Percentiles rank a stretch among this genome's conserved stretches.
phyloP scores from a whole-genome alignment of 2,329 filamentous ascomycete genomes.

The Curvularia hawaiiensis region DNA sequence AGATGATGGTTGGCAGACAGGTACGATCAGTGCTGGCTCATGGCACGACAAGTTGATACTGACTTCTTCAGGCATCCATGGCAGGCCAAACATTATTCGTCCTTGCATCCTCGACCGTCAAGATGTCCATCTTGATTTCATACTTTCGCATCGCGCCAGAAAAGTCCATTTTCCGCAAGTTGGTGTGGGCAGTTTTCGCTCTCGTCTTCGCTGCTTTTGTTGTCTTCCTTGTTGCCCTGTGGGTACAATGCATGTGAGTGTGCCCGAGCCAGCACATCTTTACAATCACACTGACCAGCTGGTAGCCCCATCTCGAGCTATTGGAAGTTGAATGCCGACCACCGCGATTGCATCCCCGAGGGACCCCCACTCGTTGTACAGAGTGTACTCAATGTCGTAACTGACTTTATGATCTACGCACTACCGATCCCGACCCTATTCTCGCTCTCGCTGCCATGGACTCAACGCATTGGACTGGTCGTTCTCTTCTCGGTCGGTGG shows the following conservation, averaged over 20 bases:
- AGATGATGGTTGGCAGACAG: slow-evolving; percentile 43
- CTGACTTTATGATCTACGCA: slow-evolving; percentile 54
- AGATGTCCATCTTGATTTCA: slow-evolving; percentile 47
- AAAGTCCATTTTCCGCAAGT: slow-evolving; percentile 46
- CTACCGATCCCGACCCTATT: slow-evolving; percentile 55
- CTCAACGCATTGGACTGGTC: slow-evolving; percentile 51
- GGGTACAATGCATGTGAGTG: slow-evolving; percentile 47
- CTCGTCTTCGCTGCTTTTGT: slow-evolving; percentile 44
- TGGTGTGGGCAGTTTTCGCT: slow-evolving; percentile 44
- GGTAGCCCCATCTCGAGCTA: slow-evolving; percentile 53
- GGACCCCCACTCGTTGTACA: slow-evolving; percentile 51
- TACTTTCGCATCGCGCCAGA: slow-evolving; percentile 49
- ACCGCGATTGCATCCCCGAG: slow-evolving; percentile 52
- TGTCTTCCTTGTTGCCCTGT: slow-evolving; percentile 45
- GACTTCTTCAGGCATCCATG: slow-evolving; percentile 43
- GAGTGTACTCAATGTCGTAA: slow-evolving; percentile 52
- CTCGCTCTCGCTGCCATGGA: slow-evolving; percentile 51
- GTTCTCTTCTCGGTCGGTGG: slow-evolving; percentile 53
- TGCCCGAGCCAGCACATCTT: not conserved
- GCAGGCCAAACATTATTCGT: slow-evolving; percentile 47
- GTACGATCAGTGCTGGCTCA: slow-evolving; percentile 28
- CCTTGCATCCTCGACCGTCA: slow-evolving; percentile 46
- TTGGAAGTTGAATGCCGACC: slow-evolving; percentile 49
- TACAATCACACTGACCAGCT: slow-evolving; percentile 26
- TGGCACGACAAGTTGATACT: slow-evolving; percentile 27